These are phyloP conservation scores for Fusarium sp. DNA, from an alignment of 2,329 filamentous ascomycete genomes.

Conservation along the genomic window DNA sequence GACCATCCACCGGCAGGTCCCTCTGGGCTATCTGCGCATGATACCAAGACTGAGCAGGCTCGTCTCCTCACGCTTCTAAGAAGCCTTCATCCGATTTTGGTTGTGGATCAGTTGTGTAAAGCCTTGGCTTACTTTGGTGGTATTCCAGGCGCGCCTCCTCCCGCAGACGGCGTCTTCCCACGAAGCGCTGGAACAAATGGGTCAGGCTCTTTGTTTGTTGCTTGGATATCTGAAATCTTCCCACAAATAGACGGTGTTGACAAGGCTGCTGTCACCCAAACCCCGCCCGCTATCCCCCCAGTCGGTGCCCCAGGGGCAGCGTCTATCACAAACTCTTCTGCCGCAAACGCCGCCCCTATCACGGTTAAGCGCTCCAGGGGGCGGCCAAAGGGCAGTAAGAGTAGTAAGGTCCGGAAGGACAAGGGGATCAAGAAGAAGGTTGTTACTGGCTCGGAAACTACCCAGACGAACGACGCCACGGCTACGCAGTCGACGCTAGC, in stretches of 20 bases:
- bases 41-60: constrained; percentile 70
- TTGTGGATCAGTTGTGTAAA: constrained; percentile 73
- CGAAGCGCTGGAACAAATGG: constrained; percentile 68
- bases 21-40: constrained; percentile 46
- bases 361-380: constrained; percentile 60
- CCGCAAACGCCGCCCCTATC: constrained; percentile 7
- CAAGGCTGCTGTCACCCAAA: constrained; percentile 38
- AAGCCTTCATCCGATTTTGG: constrained; percentile 64
- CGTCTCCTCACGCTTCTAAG: constrained; percentile 68
- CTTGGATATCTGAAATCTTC: constrained; percentile 74
- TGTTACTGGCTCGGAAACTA: constrained; percentile 1
- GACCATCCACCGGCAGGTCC: constrained; percentile 30
- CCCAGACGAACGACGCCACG: constrained; percentile 4
- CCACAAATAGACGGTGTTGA: constrained; percentile 51
- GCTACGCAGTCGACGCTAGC: neutral
- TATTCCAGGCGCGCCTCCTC: constrained; percentile 65
- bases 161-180: constrained; percentile 65
- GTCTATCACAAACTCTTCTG: constrained; percentile 15
- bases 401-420: constrained; percentile 55
- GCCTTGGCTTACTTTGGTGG: constrained; percentile 74
- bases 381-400: constrained; percentile 66
- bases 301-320: constrained; percentile 6
- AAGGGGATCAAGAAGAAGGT: constrained; percentile 63
- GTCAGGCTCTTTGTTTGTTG: constrained; percentile 67
- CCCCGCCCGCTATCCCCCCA: neutral